A percentile compares a stretch with the other conserved stretches of the same genome.
Conservation (phyloP, 208 protist genomes). For the Trichomonas tenax region DNA sequence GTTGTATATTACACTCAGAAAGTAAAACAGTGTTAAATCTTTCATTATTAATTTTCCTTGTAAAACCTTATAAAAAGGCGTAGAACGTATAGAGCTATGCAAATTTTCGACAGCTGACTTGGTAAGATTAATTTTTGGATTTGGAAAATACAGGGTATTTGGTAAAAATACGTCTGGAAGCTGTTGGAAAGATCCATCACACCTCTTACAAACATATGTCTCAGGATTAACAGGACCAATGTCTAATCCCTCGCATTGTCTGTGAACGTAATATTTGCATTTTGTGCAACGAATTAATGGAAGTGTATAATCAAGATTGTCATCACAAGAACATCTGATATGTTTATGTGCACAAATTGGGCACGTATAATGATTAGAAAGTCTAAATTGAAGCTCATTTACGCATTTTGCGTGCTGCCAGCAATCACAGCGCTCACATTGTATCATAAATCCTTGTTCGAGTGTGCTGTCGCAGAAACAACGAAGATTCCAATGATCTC, state of each 20-base stretch:
- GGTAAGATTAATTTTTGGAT: background rate
- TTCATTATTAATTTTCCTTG: background rate
- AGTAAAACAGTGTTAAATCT: background rate
- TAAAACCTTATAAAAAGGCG: background rate
- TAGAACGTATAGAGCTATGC: background rate
- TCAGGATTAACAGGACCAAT: background rate
- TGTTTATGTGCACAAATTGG: background rate
- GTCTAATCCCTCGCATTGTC: background rate
- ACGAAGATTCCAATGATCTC: background rate
- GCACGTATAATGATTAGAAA: background rate
- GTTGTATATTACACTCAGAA: background rate
- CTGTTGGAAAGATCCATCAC: background rate
- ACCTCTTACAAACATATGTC: background rate
- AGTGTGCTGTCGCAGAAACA: background rate
- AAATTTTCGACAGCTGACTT: background rate
- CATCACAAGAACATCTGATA: background rate
- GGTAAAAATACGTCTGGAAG: constrained; percentile 14
- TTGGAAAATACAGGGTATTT: background rate
- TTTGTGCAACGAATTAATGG: background rate
- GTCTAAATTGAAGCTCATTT: background rate
- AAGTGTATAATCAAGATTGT: background rate
- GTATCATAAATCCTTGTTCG: constrained; percentile 16
- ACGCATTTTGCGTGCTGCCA: constrained; percentile 9
- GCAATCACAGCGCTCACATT: background rate
- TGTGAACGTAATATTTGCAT: background rate